Evolutionary conservation across 179 eudicot species (phyloP).

Genomic region (Amaranthus tricolor): DNA sequence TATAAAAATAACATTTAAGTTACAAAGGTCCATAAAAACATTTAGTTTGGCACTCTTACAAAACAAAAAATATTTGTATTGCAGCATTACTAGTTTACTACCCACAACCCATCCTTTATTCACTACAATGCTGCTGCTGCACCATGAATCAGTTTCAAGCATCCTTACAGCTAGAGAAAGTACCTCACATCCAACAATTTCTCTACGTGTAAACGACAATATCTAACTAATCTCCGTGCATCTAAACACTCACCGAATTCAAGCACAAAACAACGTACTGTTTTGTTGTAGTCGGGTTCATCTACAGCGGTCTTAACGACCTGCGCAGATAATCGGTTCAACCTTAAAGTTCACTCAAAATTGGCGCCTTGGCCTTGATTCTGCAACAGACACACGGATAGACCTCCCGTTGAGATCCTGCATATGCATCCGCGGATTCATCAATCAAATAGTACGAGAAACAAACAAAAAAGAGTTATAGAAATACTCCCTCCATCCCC

Average conservation of each 20-base stretch:
- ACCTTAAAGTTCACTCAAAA: constrained; percentile 29
- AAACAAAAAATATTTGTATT: constrained; percentile 6
- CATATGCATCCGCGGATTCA: constrained; percentile 16
- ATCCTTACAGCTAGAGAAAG: constrained; percentile 11
- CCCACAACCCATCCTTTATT: constrained; percentile 1
- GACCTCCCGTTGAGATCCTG: constrained; percentile 84
- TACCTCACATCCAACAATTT: neutral
- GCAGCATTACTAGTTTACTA: constrained; percentile 2
- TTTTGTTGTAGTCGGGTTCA: neutral
- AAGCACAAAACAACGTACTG: constrained; percentile 1
- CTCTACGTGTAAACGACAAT: neutral
- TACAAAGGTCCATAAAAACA: too few species aligned
- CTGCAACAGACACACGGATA: constrained; percentile 81
- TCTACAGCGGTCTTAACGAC: constrained; percentile 11
- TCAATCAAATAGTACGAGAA: neutral
- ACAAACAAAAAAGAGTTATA: neutral
- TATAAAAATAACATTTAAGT: too few species aligned
- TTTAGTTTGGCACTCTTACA: too few species aligned
- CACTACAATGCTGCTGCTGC: constrained; percentile 5
- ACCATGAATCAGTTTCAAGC: constrained; percentile 4
- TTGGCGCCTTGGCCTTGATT: constrained; percentile 60
- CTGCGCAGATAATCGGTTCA: constrained; percentile 4
- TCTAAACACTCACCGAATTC: neutral
- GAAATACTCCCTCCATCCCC: too few species aligned
- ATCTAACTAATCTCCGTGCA: constrained; percentile 8